These are phyloP conservation scores for Cynanchum wilfordii DNA, from an alignment of 257 asterid species.

Conservation along the genomic window DNA sequence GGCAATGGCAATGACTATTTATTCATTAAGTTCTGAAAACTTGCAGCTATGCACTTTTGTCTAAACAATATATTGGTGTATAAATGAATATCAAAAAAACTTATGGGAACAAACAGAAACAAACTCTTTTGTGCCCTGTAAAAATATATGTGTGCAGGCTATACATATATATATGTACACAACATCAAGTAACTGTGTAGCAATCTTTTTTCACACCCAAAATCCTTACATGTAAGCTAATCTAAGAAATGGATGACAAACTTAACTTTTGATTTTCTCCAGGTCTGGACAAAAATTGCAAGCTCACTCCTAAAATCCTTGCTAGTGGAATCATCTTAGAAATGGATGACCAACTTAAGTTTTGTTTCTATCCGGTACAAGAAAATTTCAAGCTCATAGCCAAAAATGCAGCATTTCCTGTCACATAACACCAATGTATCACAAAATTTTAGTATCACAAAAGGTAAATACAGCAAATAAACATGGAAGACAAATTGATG, in stretches of 20 bases:
- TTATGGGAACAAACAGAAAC: not conserved
- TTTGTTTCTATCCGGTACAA: not conserved
- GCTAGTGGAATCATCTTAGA: not conserved
- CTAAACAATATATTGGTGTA: not conserved
- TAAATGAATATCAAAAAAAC: not conserved
- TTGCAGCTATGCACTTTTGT: not conserved
- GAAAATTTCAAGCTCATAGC: constrained; percentile 34
- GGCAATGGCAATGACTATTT: no score
- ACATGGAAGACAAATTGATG: constrained; percentile 2
- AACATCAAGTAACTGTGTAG: not conserved
- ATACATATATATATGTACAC: constrained; percentile 13
- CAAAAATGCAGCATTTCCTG: constrained; percentile 72
- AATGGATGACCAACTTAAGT: not conserved
- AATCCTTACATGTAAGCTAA: not conserved
- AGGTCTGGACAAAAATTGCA: not conserved
- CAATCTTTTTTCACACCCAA: constrained; percentile 4
- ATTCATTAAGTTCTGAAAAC: not conserved
- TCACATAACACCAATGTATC: constrained; percentile 9
- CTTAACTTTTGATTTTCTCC: not conserved
- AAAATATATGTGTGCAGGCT: not conserved
- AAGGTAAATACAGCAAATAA: not conserved
- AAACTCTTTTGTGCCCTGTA: not conserved
- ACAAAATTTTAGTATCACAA: constrained; percentile 5
- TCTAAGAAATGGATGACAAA: not conserved
- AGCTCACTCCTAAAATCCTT: constrained; percentile 48